A percentile compares a stretch with the other conserved stretches of the same genome.
These are phyloP conservation scores for Jacaranda copaia DNA, from an alignment of 257 asterid species.

Conservation along the genomic window DNA sequence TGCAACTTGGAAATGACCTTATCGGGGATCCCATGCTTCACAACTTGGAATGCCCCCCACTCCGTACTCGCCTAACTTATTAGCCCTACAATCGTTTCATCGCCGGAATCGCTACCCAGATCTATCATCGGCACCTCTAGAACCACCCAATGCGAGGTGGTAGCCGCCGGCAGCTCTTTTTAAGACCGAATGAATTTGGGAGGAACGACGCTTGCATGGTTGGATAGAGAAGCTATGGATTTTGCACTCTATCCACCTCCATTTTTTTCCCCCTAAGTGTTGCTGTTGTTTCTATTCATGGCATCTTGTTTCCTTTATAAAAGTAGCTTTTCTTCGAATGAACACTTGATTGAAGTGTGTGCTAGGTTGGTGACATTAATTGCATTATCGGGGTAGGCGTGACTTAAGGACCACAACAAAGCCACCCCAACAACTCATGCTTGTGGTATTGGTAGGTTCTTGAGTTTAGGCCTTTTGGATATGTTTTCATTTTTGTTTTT, in stretches of 20 bases:
- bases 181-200: constrained; percentile 53
- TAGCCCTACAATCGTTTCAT: constrained; percentile 26
- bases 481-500: no score
- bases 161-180: constrained; percentile 61
- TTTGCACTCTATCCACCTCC: constrained; percentile 59
- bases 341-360: no score
- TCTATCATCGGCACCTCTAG: constrained; percentile 66
- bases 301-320: no score
- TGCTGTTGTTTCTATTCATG: no score
- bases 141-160: constrained; percentile 52
- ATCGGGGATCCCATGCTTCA: constrained; percentile 63
- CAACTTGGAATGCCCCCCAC: constrained; percentile 73
- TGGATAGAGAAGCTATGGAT: constrained; percentile 49
- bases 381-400: no score
- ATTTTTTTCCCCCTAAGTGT: constrained; percentile 16
- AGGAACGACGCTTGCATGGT: constrained; percentile 47
- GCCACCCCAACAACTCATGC: no score
- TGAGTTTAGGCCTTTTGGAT: no score
- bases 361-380: no score
- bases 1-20: constrained; percentile 51
- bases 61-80: constrained; percentile 52
- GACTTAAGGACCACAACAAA: no score
- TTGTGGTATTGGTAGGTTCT: no score
- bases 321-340: no score
- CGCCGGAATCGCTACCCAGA: constrained; percentile 31